Conservation (phyloP, 108 stramenopile genomes). For the Chaetoceros tenuissimus region DNA sequence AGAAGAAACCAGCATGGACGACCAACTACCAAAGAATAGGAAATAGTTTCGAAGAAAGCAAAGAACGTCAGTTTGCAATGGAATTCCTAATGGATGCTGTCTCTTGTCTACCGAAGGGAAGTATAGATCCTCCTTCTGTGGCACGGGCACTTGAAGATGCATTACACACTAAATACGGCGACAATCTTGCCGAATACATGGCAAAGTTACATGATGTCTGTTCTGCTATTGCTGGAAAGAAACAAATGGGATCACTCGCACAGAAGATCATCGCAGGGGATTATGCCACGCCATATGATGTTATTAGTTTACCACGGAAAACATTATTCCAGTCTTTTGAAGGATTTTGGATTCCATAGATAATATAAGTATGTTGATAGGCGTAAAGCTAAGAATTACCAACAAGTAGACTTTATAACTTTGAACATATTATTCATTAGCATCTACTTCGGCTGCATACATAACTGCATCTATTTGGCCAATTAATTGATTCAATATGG, state of each 20-base stretch:
- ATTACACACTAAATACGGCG: slow-evolving; percentile 30
- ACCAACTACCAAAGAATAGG: slow-evolving; percentile 7
- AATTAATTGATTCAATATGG: slow-evolving; percentile 41
- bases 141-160: slow-evolving; percentile 28
- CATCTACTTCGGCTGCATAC: slow-evolving; percentile 31
- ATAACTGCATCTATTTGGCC: slow-evolving; percentile 75
- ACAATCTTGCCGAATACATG: slow-evolving; percentile 37
- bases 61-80: slow-evolving; percentile 24
- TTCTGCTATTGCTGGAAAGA: slow-evolving; percentile 31
- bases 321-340: slow-evolving; percentile 27
- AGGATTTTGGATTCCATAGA: slow-evolving; percentile 5
- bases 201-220: slow-evolving; percentile 40
- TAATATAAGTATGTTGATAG: too few relatives aligned
- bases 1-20: not conserved
- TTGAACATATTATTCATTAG: slow-evolving; percentile 8
- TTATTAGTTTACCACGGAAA: slow-evolving; percentile 30
- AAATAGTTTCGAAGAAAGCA: slow-evolving; percentile 22
- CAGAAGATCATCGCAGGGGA: slow-evolving; percentile 31
- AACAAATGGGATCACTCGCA: slow-evolving; percentile 21
- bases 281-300: slow-evolving; percentile 29
- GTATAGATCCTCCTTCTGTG: slow-evolving; percentile 25
- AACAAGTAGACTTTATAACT: slow-evolving; percentile 5
- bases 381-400: slow-evolving; percentile 1
- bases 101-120: slow-evolving; percentile 12
- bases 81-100: slow-evolving; percentile 28